These are phyloP conservation scores for Ustilago curta DNA, from an alignment of 1,284 basidiomycete species.

Conservation along the genomic window DNA sequence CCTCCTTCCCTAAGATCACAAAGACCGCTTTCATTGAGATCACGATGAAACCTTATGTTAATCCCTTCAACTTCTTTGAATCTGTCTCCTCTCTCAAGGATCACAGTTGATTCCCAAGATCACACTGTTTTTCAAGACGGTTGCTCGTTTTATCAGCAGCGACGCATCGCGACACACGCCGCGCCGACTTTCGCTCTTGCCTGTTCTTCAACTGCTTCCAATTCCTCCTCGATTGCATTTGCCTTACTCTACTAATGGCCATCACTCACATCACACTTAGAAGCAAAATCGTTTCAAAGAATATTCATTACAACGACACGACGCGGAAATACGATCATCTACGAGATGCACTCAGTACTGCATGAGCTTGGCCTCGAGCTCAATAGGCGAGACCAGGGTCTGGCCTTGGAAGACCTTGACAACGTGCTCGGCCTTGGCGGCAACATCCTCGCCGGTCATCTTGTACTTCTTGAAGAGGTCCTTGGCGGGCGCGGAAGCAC, in stretches of 20 bases:
- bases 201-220: neutral
- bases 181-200: too few relatives aligned
- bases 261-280: too few relatives aligned
- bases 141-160: too few relatives aligned
- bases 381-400: constrained; percentile 80
- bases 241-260: too few relatives aligned
- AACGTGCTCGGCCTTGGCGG: constrained; percentile 83
- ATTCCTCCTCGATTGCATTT: neutral
- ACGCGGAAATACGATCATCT: constrained; percentile 2
- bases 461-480: constrained; percentile 78
- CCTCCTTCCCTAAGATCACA: too few relatives aligned
- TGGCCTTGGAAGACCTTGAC: constrained; percentile 88
- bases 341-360: constrained; percentile 29
- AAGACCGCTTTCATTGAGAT: too few relatives aligned
- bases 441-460: constrained; percentile 75
- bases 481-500: constrained; percentile 88
- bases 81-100: too few relatives aligned
- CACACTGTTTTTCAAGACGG: too few relatives aligned
- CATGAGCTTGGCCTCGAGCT: constrained; percentile 52
- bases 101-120: too few relatives aligned
- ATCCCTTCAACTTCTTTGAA: too few relatives aligned
- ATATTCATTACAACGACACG: constrained; percentile 6
- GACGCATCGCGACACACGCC: too few relatives aligned
- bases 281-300: neutral
- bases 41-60: too few relatives aligned